Evolutionary conservation across 2,329 filamentous ascomycete species (phyloP), one percentile per base, ranked within the genome.

Genomic region (Xylaria sp.): DNA sequence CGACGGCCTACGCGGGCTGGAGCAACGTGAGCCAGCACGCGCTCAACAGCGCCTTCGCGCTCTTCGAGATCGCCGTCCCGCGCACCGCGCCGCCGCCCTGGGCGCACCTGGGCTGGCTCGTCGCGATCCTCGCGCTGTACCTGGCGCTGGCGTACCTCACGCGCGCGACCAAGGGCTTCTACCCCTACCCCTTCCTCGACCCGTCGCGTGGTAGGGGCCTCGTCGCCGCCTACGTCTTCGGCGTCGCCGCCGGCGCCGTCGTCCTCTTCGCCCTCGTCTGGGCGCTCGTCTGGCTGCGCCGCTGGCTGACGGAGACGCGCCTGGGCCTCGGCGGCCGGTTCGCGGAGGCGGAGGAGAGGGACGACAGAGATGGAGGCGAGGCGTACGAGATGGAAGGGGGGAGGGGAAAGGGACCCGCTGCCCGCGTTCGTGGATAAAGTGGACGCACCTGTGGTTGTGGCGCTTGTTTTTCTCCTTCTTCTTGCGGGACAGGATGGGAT

Each of bases 131-230:
- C 39, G 83, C 83, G 0, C 73, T 87, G 3, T 96, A 95, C 69
- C 79, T 92, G 9, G 82, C 76, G 0, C 74, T 95, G 16, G 90
- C 90, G 1, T 95, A 90, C 71, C 63, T 94, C 19, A 92, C 89
- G 0, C 72, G 82, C 56, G 83, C 83, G 4, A 86, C 85, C 0
- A 78, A 91, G 69, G 83, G 83, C 2, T 90, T 88, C 69, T 95
- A 92, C 70, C 81, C 88, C 0, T 96, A 96, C 74, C 69, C 66
- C 53, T 96, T 96, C 73, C 80, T 96, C n/a, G 80, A 96, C 68
- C 79, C 85, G 1, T n/a, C n/a, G 51, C 45, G 16, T 66, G 69
- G 17, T 13, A 71, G 81, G 45, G 78, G 79, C 0, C 73, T 77
- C 6, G 84, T 92, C 2, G 82, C 84, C 1, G 88, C 76, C 16